Conservation (phyloP, 2,329 filamentous ascomycete genomes). For the Teratosphaeria gauchensis region DNA sequence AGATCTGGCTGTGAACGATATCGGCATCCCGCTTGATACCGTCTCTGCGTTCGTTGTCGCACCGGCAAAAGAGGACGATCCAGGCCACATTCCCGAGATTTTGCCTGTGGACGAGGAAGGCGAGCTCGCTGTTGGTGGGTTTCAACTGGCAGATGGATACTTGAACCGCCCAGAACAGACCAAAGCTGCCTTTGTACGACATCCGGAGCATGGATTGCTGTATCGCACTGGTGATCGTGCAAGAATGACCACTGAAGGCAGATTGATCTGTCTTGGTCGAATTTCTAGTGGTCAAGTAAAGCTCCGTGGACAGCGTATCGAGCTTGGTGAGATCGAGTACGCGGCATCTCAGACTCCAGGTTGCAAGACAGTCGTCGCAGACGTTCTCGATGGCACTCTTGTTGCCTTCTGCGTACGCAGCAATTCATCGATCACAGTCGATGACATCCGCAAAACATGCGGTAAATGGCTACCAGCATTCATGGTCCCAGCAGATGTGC, state of each 20-base stretch:
- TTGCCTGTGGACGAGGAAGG: slow-evolving; percentile 59
- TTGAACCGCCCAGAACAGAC: slow-evolving; percentile 74
- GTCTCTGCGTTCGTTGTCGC: slow-evolving; percentile 67
- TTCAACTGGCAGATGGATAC: slow-evolving; percentile 71
- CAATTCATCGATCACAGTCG: slow-evolving; percentile 25
- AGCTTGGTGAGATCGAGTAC: slow-evolving; percentile 53
- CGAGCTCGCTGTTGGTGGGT: slow-evolving; percentile 72
- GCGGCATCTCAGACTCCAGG: slow-evolving; percentile 51
- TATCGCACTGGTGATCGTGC: slow-evolving; percentile 85
- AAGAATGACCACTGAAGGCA: slow-evolving; percentile 54
- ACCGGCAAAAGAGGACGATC: slow-evolving; percentile 26
- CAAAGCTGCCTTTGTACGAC: slow-evolving; percentile 57
- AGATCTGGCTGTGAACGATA: slow-evolving; percentile 52
- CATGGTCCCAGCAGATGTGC: slow-evolving; percentile 71
- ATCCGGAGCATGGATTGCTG: slow-evolving; percentile 53
- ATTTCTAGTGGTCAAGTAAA: slow-evolving; percentile 77
- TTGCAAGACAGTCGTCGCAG: slow-evolving; percentile 57
- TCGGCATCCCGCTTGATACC: slow-evolving; percentile 69
- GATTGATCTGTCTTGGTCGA: slow-evolving; percentile 73
- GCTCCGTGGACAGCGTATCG: slow-evolving; percentile 67
- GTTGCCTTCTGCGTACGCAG: slow-evolving; percentile 60
- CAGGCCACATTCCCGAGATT: slow-evolving; percentile 28
- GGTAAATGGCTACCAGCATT: slow-evolving; percentile 67
- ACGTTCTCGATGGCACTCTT: slow-evolving; percentile 58
- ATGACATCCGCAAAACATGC: slow-evolving; percentile 50